Evolutionary conservation across 305 asterid species (phyloP), one percentile per base, ranked within the genome.

Genomic region (Plantago lanceolata): DNA sequence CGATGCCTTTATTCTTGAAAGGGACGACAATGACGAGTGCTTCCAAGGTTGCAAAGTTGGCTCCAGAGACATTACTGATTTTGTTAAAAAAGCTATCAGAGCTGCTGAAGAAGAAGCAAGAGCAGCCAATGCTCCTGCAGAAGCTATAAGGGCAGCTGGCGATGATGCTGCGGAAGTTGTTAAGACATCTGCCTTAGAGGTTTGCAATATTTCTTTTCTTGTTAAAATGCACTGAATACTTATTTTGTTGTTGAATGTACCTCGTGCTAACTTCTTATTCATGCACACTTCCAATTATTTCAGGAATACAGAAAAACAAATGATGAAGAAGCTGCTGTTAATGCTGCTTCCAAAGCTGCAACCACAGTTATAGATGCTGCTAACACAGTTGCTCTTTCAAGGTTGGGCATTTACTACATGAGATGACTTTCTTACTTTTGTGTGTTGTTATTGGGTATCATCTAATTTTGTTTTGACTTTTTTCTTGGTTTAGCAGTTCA

Each of bases 71-170:
- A 79, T 90, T 33, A 78, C 84, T 65, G 87, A 84, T 64, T 75
- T 88, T 73, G 99, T 94, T 56, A 86, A 79, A 79, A 86, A 78
- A 72, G 99, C 97, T 67, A 94, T 94, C 65, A 71, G 77, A 74
- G 96, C 99, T 78, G 99, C 99, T 69, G 97, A 90, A 78, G 87
- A 94, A 58, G 99, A 94, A 83, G 99, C 99, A 60, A 81, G 87
- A 81, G 76, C 87, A 48, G 97, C 94, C 73, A 79, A 85, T 78
- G 99, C 99, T 85, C 94, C 95, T 65, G 78, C 78, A 19, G 82
- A 74, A 70, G 99, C 99, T 63, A 73, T 94, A 66, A 82, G 73
- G 82, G 89, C 96, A 48, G 99, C 96, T 61, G 97, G 96, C 59
- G 99, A 90, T 77, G 97, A 83, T 82, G 99, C 97, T 68, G 97